Conservation (phyloP, 441 rosid genomes). For the Hypseocharis bilobata region DNA sequence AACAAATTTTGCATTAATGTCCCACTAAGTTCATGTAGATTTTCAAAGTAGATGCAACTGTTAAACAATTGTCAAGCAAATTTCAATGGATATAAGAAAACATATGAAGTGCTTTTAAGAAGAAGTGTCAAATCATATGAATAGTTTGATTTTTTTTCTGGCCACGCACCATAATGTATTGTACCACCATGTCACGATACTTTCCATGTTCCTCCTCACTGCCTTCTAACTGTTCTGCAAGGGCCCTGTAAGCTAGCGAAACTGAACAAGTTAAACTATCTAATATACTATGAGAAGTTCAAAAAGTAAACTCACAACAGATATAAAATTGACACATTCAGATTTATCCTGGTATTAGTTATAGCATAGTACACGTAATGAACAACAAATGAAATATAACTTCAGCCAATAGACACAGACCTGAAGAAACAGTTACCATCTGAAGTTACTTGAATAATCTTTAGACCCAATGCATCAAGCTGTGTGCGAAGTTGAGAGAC, state of each 20-base stretch:
- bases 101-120: neutral
- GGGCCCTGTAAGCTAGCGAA: constrained; percentile 47
- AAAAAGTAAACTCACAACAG: neutral
- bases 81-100: neutral
- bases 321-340: neutral
- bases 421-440: constrained; percentile 97
- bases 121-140: neutral
- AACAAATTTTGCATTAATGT: neutral
- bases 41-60: neutral
- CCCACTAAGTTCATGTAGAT: neutral
- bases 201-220: constrained; percentile 66
- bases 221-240: constrained; percentile 86
- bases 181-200: constrained; percentile 62
- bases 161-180: constrained; percentile 50
- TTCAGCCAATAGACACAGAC: constrained; percentile 32
- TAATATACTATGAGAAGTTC: neutral
- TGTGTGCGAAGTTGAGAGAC: constrained; percentile 46
- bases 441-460: constrained; percentile 62
- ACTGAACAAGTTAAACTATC: constrained; percentile 26
- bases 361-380: neutral
- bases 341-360: neutral
- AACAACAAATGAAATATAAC: neutral
- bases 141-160: neutral
- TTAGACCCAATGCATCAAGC: constrained; percentile 58
- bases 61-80: neutral